Percentiles rank a stretch among this genome's conserved stretches.
These are phyloP conservation scores for Beauveria pseudobassiana DNA, from an alignment of 2,329 filamentous ascomycete species.

Conservation along the genomic window DNA sequence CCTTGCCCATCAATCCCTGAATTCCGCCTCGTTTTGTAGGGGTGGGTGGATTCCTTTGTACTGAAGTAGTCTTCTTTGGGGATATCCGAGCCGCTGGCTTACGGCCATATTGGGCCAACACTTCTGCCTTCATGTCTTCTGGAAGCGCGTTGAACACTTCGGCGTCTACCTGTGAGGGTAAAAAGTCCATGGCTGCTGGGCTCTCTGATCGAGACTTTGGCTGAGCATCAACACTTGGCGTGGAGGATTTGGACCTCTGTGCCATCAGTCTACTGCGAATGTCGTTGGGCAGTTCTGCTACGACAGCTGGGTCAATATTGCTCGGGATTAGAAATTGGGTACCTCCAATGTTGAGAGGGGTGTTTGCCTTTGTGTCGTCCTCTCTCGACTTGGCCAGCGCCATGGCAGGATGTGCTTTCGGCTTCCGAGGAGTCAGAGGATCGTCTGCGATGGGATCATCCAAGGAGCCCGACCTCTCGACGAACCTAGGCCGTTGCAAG, in stretches of 20 bases:
- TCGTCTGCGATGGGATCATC: constrained; percentile 50
- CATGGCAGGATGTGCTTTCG: constrained; percentile 45
- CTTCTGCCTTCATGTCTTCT: constrained; percentile 75
- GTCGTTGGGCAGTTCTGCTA: constrained; percentile 76
- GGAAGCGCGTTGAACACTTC: constrained; percentile 80
- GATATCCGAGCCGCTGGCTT: constrained; percentile 39
- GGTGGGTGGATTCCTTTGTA: constrained; percentile 44
- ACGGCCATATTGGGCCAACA: constrained; percentile 62
- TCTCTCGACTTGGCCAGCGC: constrained; percentile 42
- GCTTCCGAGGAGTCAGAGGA: constrained; percentile 45
- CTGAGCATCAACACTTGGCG: constrained; percentile 20
- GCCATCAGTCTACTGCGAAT: constrained; percentile 70
- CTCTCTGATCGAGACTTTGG: constrained; percentile 29
- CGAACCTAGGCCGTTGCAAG: constrained; percentile 25
- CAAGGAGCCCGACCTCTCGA: constrained; percentile 23
- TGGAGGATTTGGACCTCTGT: constrained; percentile 35
- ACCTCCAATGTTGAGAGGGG: constrained; percentile 68
- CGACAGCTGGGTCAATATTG: constrained; percentile 71
- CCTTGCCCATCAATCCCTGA: constrained; percentile 33
- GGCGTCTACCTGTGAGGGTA: constrained; percentile 75
- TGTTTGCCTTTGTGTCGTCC: constrained; percentile 48
- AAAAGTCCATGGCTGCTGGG: constrained; percentile 32
- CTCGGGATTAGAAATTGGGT: constrained; percentile 89
- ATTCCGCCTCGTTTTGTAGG: constrained; percentile 57
- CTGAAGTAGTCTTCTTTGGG: constrained; percentile 49